Evolutionary conservation across 208 protist species (phyloP).

Genomic region (Trypanosoma caninum): DNA sequence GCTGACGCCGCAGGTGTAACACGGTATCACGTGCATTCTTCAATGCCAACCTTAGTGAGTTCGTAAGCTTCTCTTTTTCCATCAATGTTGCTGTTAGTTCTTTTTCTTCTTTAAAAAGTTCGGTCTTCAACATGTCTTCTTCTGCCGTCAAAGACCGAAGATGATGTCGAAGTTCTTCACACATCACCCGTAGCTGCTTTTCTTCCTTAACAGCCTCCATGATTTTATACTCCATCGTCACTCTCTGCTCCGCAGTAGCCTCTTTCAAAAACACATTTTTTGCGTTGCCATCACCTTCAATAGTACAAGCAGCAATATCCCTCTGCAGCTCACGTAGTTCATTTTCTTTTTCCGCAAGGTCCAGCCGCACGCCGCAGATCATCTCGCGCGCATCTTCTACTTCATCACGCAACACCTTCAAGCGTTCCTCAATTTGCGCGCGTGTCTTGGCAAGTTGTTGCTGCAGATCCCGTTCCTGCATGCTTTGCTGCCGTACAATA

Average conservation of each 20-base stretch:
- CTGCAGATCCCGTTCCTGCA: constrained; percentile 8
- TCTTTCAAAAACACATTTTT: neutral
- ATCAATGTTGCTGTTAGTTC: neutral
- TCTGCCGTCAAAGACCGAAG: neutral
- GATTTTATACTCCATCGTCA: constrained; percentile 1
- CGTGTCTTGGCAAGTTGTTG: neutral
- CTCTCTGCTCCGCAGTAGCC: neutral
- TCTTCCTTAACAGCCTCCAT: constrained; percentile 8
- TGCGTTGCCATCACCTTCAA: neutral
- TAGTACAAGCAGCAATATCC: neutral
- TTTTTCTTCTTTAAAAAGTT: constrained; percentile 5
- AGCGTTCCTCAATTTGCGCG: neutral
- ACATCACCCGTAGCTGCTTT: neutral
- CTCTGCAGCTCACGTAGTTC: constrained; percentile 4
- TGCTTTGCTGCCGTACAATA: neutral
- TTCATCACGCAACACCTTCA: neutral
- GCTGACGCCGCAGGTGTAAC: constrained; percentile 7
- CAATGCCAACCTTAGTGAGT: neutral
- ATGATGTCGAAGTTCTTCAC: neutral
- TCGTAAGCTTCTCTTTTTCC: constrained; percentile 12
- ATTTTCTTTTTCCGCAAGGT: neutral
- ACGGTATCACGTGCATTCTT: constrained; percentile 1
- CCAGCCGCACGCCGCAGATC: neutral
- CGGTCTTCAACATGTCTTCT: constrained; percentile 7
- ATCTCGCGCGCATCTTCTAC: neutral